A percentile compares a stretch with the other conserved stretches of the same genome.
phyloP scores from a whole-genome alignment of 192 early-diverging fungal species.

The Umbelopsis sp. region DNA sequence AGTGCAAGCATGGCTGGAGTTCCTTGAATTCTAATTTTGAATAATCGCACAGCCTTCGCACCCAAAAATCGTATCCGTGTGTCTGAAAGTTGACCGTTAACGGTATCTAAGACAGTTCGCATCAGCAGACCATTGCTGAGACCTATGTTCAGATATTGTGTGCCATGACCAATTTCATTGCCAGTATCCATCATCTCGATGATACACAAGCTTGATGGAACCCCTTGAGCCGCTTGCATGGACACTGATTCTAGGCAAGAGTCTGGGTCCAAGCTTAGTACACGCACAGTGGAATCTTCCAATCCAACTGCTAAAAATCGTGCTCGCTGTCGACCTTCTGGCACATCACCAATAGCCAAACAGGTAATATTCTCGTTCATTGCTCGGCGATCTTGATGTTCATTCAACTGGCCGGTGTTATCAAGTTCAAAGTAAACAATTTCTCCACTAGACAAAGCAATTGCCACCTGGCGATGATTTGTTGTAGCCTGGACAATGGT shows the following conservation, averaged over 20 bases:
- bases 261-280: conserved; percentile 82
- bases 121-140: conserved; percentile 88
- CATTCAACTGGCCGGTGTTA: conserved; percentile 76
- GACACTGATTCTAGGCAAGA: conserved; percentile 75
- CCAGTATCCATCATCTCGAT: conserved; percentile 82
- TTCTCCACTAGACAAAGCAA: conserved; percentile 83
- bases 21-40: conserved; percentile 67
- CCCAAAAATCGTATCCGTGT: conserved; percentile 87
- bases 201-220: conserved; percentile 61
- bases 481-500: conserved; percentile 78
- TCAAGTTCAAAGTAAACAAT: conserved; percentile 95
- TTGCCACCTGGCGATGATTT: conserved; percentile 81
- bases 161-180: conserved; percentile 57
- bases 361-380: conserved; percentile 73
- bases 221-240: conserved; percentile 48
- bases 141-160: conserved; percentile 84
- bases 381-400: conserved; percentile 79
- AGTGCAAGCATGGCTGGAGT: conserved; percentile 80
- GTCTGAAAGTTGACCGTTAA: conserved; percentile 82
- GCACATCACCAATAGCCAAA: conserved; percentile 80
- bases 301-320: conserved; percentile 91
- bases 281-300: conserved; percentile 88
- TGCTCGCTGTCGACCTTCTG: conserved; percentile 71
- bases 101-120: conserved; percentile 81
- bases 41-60: conserved; percentile 80